Evolutionary conservation across 441 rosid genomes (phyloP).

Genomic region (Aleurites moluccanus): DNA sequence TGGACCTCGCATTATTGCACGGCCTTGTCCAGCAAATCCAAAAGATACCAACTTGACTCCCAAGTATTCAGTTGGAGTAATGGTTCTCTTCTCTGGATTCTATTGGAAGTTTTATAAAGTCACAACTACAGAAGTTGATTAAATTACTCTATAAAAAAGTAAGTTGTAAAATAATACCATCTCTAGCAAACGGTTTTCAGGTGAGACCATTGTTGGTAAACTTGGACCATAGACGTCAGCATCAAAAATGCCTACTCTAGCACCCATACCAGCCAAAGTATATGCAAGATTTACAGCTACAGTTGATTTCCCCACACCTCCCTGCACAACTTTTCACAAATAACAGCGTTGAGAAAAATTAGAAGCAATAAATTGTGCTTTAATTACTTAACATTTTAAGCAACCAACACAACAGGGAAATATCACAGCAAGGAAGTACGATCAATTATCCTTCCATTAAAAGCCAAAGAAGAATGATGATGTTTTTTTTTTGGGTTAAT

Average conservation of each 20-base stretch:
- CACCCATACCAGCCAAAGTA: conserved; percentile 95
- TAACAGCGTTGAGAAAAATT: conserved; percentile 30
- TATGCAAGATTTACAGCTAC: conserved; percentile 97
- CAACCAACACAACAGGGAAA: conserved; percentile 12
- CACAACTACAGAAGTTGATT: conserved; percentile 20
- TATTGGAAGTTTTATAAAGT: conserved; percentile 33
- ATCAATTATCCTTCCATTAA: conserved; percentile 5
- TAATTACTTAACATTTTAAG: conserved; percentile 15
- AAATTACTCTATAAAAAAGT: conserved; percentile 18
- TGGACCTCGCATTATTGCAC: conserved; percentile 96
- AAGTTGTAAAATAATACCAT: conserved; percentile 52
- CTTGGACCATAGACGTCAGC: conserved; percentile 99
- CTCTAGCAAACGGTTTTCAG: conserved; percentile 75
- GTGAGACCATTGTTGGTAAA: conserved; percentile 96
- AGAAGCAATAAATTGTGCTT: conserved; percentile 9
- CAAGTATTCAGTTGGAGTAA: conserved; percentile 89
- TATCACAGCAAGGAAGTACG: not conserved
- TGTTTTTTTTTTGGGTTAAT: too few species aligned
- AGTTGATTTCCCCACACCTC: conserved; percentile 98
- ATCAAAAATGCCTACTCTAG: conserved; percentile 93
- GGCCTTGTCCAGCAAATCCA: conserved; percentile 97
- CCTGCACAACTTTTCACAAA: conserved; percentile 68
- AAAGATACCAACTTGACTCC: conserved; percentile 96
- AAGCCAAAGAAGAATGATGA: conserved; percentile 12
- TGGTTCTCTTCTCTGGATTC: conserved; percentile 86